These are phyloP conservation scores for Artemisia princeps DNA, from an alignment of 140 eudicot species.

Conservation along the genomic window DNA sequence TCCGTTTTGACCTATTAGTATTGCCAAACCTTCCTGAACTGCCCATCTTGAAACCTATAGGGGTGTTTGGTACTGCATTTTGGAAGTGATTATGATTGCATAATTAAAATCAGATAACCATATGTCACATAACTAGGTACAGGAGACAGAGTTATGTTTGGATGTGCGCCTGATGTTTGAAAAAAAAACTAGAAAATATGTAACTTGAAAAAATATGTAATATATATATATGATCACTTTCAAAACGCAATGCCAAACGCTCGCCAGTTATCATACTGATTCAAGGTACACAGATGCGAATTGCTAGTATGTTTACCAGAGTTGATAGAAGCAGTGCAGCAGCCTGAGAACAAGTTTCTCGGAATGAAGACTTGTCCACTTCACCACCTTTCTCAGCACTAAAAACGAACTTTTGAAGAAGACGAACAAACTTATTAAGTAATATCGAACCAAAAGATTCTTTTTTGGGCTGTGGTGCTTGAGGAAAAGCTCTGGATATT, in stretches of 20 bases:
- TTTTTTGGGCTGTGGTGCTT: conserved; percentile 48
- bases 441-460: conserved; percentile 71
- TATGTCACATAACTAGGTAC: no score
- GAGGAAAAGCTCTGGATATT: conserved; percentile 54
- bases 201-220: no score
- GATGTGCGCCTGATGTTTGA: no score
- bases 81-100: no score
- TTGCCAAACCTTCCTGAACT: no score
- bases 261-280: conserved; percentile 7
- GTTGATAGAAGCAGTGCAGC: conserved; percentile 89
- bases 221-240: no score
- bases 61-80: no score
- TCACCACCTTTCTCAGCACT: conserved; percentile 81
- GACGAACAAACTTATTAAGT: conserved; percentile 70
- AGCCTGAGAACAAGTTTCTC: conserved; percentile 92
- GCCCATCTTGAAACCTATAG: no score
- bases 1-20: no score
- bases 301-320: conserved; percentile 46
- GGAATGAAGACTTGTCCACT: conserved; percentile 82
- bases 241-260: neutral
- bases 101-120: no score
- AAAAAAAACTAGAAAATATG: no score
- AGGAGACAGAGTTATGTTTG: no score
- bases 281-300: neutral
- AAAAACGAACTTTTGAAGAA: conserved; percentile 82